Evolutionary conservation across 345 rosid genomes (phyloP), one percentile per base, ranked within the genome.

Genomic region (Eucalyptus shirleyi): DNA sequence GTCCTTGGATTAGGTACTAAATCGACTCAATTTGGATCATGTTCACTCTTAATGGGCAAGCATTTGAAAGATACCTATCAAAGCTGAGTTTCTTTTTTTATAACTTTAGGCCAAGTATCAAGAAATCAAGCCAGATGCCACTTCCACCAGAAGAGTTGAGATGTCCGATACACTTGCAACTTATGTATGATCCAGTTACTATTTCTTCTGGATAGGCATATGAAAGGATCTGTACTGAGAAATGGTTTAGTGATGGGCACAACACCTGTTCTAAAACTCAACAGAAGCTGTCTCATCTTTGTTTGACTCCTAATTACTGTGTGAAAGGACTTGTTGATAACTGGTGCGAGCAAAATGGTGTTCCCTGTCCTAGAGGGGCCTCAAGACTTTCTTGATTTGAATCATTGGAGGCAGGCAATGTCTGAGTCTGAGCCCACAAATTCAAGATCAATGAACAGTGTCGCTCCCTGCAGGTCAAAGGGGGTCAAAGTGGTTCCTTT

Each of bases 131-230:
- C 50, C 50, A 49, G 50, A 49, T 49, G 50, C 16, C 50, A 49
- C 50, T 49, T 49, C 50, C 50, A 49, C 50, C 15, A 49, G 50
- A 13, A 49, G 50, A 49, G 50, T 91, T 98, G 92, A 95, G 98
- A 88, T 97, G 99, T 85, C 99, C 99, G 2, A 97, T 97, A 92
- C 95, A 96, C 21, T 91, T 97, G 94, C 99, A 97, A 88, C 96
- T 97, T 87, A 96, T 98, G 99, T 93, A 93, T 91, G 99, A 98
- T 92, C 99, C 99, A 23, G 99, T 98, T 77, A 95, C 96, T 88
- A 96, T 98, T 93, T 95, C 99, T 88, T 98, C 99, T 87, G 99
- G 99, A 50, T 98, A 98, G 94, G 96, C 99, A 17, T 95, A 55
- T 23, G 26, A 23, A 56, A 21, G 60, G 28, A 56, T 56, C 28